Conservation (phyloP, 1,139 yeast species). For the Yamadazyma sp. region DNA sequence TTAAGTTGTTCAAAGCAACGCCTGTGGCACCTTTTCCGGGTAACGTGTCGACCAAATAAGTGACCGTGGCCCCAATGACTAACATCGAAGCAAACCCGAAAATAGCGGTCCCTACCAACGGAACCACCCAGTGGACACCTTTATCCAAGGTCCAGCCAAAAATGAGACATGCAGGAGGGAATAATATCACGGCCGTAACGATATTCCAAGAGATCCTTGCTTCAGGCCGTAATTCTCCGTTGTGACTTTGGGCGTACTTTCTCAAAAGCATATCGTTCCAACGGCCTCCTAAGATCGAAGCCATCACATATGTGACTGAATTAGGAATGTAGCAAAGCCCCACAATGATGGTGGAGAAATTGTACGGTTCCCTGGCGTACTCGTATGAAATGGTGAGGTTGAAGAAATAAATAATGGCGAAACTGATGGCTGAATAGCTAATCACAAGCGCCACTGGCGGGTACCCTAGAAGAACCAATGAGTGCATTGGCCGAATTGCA, state of each 20-base stretch:
- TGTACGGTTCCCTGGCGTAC: conserved; percentile 67
- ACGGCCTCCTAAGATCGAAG: conserved; percentile 74
- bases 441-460: conserved; percentile 76
- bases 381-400: conserved; percentile 71
- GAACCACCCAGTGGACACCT: conserved; percentile 72
- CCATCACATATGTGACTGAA: conserved; percentile 72
- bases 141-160: conserved; percentile 81
- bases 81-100: conserved; percentile 86
- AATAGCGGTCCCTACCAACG: conserved; percentile 73
- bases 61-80: conserved; percentile 76
- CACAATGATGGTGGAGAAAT: conserved; percentile 60
- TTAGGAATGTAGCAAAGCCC: conserved; percentile 84
- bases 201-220: conserved; percentile 78
- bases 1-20: conserved; percentile 76
- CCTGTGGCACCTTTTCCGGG: conserved; percentile 93
- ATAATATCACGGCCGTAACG: conserved; percentile 58
- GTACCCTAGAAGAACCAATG: conserved; percentile 54
- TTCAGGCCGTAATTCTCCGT: conserved; percentile 73
- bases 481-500: conserved; percentile 47
- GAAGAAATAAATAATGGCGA: conserved; percentile 68
- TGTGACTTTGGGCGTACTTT: conserved; percentile 53
- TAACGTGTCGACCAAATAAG: conserved; percentile 79
- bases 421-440: conserved; percentile 63
- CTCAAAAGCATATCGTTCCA: conserved; percentile 70
- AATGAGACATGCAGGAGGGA: conserved; percentile 66